phyloP scores from a whole-genome alignment of 768 basidiomycete genomes.

The Pleurotus pulmonarius region DNA sequence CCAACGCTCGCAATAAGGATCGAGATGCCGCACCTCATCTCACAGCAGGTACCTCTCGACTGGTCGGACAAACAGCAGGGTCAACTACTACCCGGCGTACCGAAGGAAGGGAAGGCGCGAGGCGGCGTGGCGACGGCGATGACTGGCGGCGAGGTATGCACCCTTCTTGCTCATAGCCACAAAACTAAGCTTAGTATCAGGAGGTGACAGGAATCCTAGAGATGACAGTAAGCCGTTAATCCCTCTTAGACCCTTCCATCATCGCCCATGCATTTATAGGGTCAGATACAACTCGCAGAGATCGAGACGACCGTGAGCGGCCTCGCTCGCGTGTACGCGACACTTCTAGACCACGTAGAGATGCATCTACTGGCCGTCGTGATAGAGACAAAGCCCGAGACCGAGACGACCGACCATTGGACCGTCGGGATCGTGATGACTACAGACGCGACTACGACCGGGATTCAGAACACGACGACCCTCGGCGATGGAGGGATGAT shows the following conservation, averaged over 20 bases:
- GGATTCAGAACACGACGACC: constrained; percentile 58
- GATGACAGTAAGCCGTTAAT: constrained; percentile 53
- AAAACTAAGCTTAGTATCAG: background rate
- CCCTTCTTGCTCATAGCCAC: constrained; percentile 11
- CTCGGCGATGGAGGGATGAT: constrained; percentile 79
- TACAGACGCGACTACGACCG: constrained; percentile 31
- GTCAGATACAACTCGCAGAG: constrained; percentile 50
- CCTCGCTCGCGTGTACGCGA: constrained; percentile 64
- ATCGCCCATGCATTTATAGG: constrained; percentile 28
- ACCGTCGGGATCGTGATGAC: constrained; percentile 2
- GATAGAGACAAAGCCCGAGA: constrained; percentile 30
- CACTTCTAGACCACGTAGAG: constrained; percentile 56
- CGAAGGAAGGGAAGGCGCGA: constrained; percentile 56
- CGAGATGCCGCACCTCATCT: constrained; percentile 66
- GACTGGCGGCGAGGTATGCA: constrained; percentile 82
- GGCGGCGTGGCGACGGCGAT: constrained; percentile 72
- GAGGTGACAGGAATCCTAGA: constrained; percentile 45
- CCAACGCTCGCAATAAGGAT: constrained; percentile 57
- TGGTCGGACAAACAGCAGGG: constrained; percentile 29
- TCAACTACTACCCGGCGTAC: constrained; percentile 44
- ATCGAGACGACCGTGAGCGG: constrained; percentile 62
- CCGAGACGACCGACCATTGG: constrained; percentile 10
- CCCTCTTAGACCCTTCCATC: background rate
- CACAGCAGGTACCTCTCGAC: constrained; percentile 35
- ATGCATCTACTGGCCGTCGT: constrained; percentile 44